Base-by-base conservation (phyloP, 805 yeast species). In the Pichia californica region DNA sequence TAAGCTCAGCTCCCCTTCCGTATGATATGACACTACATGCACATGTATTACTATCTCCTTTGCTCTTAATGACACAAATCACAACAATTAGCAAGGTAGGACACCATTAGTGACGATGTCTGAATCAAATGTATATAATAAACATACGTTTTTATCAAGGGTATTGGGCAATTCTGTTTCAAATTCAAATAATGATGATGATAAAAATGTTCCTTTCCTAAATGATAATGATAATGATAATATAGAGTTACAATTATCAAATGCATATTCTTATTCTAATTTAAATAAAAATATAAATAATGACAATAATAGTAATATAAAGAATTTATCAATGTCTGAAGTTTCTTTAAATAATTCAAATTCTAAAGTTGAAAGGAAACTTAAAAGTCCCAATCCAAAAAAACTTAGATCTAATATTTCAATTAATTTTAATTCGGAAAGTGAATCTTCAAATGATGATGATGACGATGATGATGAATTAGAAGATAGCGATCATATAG, bases 71-170 rank as follows among this genome's bases (percentile, higher is more conserved):
- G n/a, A n/a, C n/a, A n/a, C n/a, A n/a, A n/a, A n/a, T n/a, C n/a
- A n/a, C n/a, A n/a, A n/a, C n/a, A n/a, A n/a, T n/a, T n/a, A n/a
- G n/a, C n/a, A n/a, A n/a, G n/a, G n/a, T n/a, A n/a, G n/a, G n/a
- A n/a, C n/a, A n/a, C n/a, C n/a, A n/a, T n/a, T n/a, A n/a, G n/a
- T n/a, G 7, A 21, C 9, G 3, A 41, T 41, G 44, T 30, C 44
- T 10, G 44, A 31, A 13, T n/a, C 5, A 1, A 31, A 41, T 25
- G 40, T 36, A n/a, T 30, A 30, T 21, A 30, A 49, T 16, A 65
- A 65, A 41, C 78, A 77, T 52, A 79, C 84, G 6, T 80, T 80
- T 53, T 66, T 80, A 46, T 77, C 83, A 9, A 66, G 85, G 33
- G 82, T 80, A 19, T 79, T 80, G 18, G 45, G 45, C 4, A 42